Base-by-base conservation (phyloP, 305 asterid genomes). In the Striga hermonthica region DNA sequence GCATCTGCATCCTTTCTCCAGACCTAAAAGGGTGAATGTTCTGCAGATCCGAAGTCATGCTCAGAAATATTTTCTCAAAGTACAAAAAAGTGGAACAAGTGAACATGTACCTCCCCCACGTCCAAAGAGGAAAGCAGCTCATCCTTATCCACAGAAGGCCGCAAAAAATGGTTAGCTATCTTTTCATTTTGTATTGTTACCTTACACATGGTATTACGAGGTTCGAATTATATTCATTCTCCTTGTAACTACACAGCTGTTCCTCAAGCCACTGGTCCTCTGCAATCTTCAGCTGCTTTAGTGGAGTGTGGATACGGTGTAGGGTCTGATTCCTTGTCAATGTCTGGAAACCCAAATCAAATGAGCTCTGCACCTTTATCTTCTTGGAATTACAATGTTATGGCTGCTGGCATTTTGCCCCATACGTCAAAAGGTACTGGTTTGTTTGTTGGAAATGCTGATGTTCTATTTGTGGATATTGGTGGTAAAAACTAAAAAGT, bases 41-140 rank as follows among this genome's bases (percentile, higher is more conserved):
- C 66, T 83, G 77, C 95, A 91, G 98, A 91, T 91, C 34, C 98
- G 95, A 44, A 91, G 98, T 76, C 98, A 89, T 72, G 97, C 98
- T 28, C 98, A 91, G 82, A 91, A 91, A 66, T 91, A 91, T 75
- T 91, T 89, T 72, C 74, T 87, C 76, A 91, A 91, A 82, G 95
- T 89, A 68, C 96, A 89, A 78, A 91, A 91, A 81, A 87, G 80
- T 74, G 98, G 98, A 38, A 75, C 85, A 36, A 84, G 83, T 15
- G 97, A 85, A 68, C 97, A 83, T 74, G 82, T 91, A 60, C 97
- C 98, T 72, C 98, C 98, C 5, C 98, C 97, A 13, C 89, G 98
- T 22, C 98, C 97, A 31, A 91, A 91, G 95, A 78, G 95, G 66
- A 91, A 91, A 75, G 95, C 98, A 53, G 67, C 89, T 50, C 97